Conservation (phyloP, 179 eudicot species). For the Silene coronaria region DNA sequence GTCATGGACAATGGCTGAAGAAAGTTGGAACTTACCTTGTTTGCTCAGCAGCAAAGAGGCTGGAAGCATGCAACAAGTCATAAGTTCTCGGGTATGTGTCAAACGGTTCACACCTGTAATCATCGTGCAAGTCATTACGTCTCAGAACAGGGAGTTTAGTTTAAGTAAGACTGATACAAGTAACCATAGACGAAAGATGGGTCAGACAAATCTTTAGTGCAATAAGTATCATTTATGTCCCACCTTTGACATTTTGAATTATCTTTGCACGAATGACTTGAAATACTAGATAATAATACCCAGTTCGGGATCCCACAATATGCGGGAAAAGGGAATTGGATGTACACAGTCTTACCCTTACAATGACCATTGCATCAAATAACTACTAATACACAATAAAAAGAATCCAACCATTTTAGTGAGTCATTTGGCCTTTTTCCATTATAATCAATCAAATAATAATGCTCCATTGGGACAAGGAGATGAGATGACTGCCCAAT, state of each 20-base stretch:
- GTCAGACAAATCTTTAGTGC: background rate
- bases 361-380: background rate
- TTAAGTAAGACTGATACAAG: background rate
- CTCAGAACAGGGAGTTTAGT: background rate
- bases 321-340: background rate
- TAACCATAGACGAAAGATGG: background rate
- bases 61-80: conserved; percentile 86
- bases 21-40: conserved; percentile 45
- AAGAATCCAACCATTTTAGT: background rate
- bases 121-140: background rate
- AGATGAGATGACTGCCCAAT: background rate
- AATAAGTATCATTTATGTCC: background rate
- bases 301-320: background rate
- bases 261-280: background rate
- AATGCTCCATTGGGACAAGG: background rate
- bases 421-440: background rate
- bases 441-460: background rate
- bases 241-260: conserved; percentile 1
- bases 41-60: conserved; percentile 72
- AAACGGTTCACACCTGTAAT: conserved; percentile 89
- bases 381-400: background rate
- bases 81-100: conserved; percentile 99
- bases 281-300: background rate
- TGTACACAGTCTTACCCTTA: background rate
- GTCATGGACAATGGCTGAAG: background rate